Percentiles rank a stretch among this genome's conserved stretches.
Evolutionary conservation across 345 rosid species (phyloP).

Genomic region (Ceriops zippeliana): DNA sequence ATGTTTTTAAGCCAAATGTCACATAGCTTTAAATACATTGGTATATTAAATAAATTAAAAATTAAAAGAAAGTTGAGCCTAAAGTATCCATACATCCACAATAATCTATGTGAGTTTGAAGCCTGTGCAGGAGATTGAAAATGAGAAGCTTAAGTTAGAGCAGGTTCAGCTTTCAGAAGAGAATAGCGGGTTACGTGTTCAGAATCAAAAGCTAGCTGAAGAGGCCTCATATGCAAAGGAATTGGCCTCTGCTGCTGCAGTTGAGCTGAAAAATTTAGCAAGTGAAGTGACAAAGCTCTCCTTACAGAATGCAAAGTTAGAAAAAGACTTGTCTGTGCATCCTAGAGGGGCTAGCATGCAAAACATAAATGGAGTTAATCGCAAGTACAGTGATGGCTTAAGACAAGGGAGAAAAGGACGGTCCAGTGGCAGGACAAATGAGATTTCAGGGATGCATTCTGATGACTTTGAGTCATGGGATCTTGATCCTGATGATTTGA

Average conservation of each 20-base stretch:
- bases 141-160: slow-evolving; percentile 75
- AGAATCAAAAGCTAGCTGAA: slow-evolving; percentile 86
- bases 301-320: slow-evolving; percentile 72
- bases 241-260: slow-evolving; percentile 98
- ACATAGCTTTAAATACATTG: too few species aligned
- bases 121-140: slow-evolving; percentile 60
- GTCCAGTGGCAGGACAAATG: slow-evolving; percentile 60
- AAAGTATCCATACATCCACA: too few species aligned
- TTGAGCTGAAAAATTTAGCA: slow-evolving; percentile 94
- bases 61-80: too few species aligned
- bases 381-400: slow-evolving; percentile 63
- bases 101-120: background rate
- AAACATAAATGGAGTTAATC: slow-evolving; percentile 54
- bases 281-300: slow-evolving; percentile 89
- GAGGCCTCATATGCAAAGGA: slow-evolving; percentile 98
- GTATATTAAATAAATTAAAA: too few species aligned
- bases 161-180: slow-evolving; percentile 84
- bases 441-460: slow-evolving; percentile 41
- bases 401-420: slow-evolving; percentile 77
- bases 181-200: slow-evolving; percentile 78
- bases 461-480: slow-evolving; percentile 83
- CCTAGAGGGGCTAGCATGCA: slow-evolving; percentile 45
- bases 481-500: slow-evolving; percentile 73
- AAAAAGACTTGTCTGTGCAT: slow-evolving; percentile 65
- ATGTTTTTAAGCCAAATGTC: too few species aligned